Base-by-base conservation (phyloP, 768 basidiomycete genomes). In the Trametes cingulata region DNA sequence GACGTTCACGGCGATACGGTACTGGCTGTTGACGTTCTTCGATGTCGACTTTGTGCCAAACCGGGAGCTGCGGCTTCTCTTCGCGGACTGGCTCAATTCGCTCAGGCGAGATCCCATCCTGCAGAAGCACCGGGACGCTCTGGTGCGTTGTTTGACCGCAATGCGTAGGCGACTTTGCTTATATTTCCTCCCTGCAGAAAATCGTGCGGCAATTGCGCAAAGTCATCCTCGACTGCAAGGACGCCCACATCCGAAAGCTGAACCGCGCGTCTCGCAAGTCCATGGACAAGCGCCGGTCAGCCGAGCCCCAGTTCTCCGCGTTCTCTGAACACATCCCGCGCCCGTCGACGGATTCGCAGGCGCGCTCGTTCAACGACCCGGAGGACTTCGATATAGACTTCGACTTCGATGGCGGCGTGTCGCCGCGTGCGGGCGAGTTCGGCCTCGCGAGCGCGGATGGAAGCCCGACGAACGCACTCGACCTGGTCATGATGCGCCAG, bases 21-120 rank as follows among this genome's bases (percentile, higher is more conserved):
- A 93, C 69, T 97, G 95, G 94, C 72, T 96, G 45, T 75, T 93
- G 68, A 93, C 92, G 7, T 95, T 95, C 72, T 96, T 95, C 72
- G 82, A 81, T 50, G 88, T 91, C 63, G 94, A 97, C 71, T 96
- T 95, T 68, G 74, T 93, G 60, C 86, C 90, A 42, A 87, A 91
- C 73, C 82, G 85, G 59, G 90, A 90, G 66, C 73, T 96, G 68
- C 80, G 94, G 65, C 69, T 86, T 25, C 71, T 88, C 42, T 77
- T 95, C 47, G 84, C 91, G 17, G 80, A 82, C 47, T 95, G 92
- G 91, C 68, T 96, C 58, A 97, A 96, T 72, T 75, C 82, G n/a
- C 73, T 93, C 58, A 77, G 84, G 40, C 79, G 80, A 58, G 90
- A 93, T 75, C 86, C 87, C n/a, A 79, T 85, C 48, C 73, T 90